phyloP scores from a whole-genome alignment of 2,329 filamentous ascomycete species.

The Salinomyces thailandicus region DNA sequence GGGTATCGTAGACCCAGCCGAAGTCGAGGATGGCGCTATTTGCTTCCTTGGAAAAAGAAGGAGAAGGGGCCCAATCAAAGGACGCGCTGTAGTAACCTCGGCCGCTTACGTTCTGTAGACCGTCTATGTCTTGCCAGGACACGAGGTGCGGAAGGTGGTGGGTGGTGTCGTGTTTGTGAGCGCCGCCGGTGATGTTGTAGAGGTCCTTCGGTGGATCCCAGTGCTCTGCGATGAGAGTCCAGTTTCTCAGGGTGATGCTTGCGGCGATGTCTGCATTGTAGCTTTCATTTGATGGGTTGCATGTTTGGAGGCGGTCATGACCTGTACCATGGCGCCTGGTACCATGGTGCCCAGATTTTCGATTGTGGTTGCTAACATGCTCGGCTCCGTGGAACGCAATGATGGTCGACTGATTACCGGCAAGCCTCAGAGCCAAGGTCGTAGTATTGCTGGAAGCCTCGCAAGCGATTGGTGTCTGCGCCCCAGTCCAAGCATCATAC shows the following conservation, averaged over 20 bases:
- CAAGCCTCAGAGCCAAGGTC: conserved; percentile 27
- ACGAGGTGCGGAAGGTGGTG: conserved; percentile 22
- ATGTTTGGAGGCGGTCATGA: background rate
- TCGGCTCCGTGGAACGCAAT: conserved; percentile 27
- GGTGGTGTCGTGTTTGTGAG: conserved; percentile 23
- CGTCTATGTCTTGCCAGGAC: conserved; percentile 27
- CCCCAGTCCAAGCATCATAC: conserved; percentile 37
- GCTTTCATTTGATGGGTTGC: conserved; percentile 9
- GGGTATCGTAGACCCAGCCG: conserved; percentile 22
- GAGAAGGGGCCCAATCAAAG: conserved; percentile 18
- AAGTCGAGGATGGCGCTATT: conserved; percentile 21
- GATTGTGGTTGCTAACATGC: background rate
- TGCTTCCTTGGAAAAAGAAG: background rate
- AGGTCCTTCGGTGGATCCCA: conserved; percentile 31
- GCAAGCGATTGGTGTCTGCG: conserved; percentile 26
- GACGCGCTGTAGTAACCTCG: conserved; percentile 27
- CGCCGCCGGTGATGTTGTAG: conserved; percentile 7
- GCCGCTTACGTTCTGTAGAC: conserved; percentile 24
- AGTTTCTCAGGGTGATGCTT: conserved; percentile 23
- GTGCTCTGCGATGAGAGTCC: conserved; percentile 30
- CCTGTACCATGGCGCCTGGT: background rate
- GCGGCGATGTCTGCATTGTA: conserved; percentile 9
- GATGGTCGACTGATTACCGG: conserved; percentile 32
- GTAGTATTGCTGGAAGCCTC: conserved; percentile 19
- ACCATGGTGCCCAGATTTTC: background rate